These are phyloP conservation scores for Ogataea allantospora DNA, from an alignment of 805 yeast species.

Conservation along the genomic window DNA sequence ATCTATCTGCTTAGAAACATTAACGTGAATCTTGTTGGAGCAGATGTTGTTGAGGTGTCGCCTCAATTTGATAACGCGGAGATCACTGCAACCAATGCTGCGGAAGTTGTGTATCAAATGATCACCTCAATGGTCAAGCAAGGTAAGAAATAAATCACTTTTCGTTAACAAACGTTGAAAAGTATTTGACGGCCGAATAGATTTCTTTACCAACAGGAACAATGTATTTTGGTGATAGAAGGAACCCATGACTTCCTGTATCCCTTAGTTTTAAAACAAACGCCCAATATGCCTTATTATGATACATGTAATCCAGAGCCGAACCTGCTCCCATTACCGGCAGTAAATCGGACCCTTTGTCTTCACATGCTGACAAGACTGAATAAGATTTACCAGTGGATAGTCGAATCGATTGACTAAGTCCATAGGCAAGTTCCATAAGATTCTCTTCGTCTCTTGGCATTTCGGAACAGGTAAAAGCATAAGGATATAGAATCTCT, in stretches of 20 bases:
- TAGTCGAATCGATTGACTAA: conserved; percentile 68
- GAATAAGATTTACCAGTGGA: conserved; percentile 62
- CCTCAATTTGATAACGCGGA: conserved; percentile 67
- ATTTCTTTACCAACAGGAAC: conserved; percentile 76
- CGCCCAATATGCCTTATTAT: conserved; percentile 79
- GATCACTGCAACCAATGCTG: conserved; percentile 65
- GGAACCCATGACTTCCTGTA: conserved; percentile 78
- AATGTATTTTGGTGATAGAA: conserved; percentile 68
- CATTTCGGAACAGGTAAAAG: conserved; percentile 66
- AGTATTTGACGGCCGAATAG: conserved; percentile 64
- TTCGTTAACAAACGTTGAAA: conserved; percentile 48
- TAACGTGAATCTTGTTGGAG: conserved; percentile 52
- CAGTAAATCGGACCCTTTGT: conserved; percentile 67
- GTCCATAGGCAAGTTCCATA: conserved; percentile 77
- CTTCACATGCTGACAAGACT: conserved; percentile 77
- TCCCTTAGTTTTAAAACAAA: conserved; percentile 80
- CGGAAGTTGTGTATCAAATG: conserved; percentile 69
- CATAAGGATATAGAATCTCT: conserved; percentile 79
- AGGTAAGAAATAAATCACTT: conserved; percentile 17
- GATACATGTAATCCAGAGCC: conserved; percentile 81
- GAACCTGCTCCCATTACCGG: conserved; percentile 81
- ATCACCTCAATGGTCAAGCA: conserved; percentile 73
- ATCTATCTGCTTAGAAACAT: conserved; percentile 46
- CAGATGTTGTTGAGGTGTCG: conserved; percentile 57
- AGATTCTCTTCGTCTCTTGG: conserved; percentile 83